A percentile compares a stretch with the other conserved stretches of the same genome.
These are phyloP conservation scores for Auriculariales sp. DNA, from an alignment of 768 basidiomycete genomes.

Conservation along the genomic window DNA sequence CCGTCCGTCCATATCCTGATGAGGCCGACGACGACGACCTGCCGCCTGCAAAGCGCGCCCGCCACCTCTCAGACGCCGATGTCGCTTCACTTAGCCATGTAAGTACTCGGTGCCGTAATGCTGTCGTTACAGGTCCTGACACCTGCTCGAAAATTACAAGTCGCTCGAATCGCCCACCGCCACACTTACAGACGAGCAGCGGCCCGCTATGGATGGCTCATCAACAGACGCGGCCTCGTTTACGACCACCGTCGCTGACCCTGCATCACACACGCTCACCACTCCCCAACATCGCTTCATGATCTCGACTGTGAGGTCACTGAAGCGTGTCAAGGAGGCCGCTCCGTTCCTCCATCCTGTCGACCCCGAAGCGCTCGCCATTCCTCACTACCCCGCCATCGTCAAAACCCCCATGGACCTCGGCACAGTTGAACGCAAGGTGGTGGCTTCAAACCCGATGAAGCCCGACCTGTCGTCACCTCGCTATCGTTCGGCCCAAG, in stretches of 20 bases:
- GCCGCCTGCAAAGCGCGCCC: conserved; percentile 71
- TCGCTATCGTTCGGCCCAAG: conserved; percentile 63
- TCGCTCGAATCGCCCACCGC: conserved; percentile 18
- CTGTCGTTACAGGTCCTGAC: conserved; percentile 1
- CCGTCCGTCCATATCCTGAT: conserved; percentile 5
- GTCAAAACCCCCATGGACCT: conserved; percentile 93
- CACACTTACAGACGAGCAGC: conserved; percentile 11
- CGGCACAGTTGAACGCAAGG: conserved; percentile 79
- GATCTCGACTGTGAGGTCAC: conserved; percentile 53
- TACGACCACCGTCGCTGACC: conserved; percentile 4
- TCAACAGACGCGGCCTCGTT: conserved; percentile 10
- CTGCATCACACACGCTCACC: conserved; percentile 36
- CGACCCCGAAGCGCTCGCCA: conserved; percentile 66
- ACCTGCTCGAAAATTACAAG: conserved; percentile 10
- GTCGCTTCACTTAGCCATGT: conserved; percentile 61
- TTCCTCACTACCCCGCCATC: conserved; percentile 79
- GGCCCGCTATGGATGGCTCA: conserved; percentile 14
- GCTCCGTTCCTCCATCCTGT: conserved; percentile 75
- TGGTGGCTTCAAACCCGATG: conserved; percentile 59
- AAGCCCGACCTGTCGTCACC: conserved; percentile 64
- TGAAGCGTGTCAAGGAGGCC: conserved; percentile 82
- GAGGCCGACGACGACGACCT: conserved; percentile 30
- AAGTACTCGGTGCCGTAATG: conserved; percentile 21
- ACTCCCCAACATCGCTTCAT: conserved; percentile 67
- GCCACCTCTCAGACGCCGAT: conserved; percentile 65